phyloP scores from a whole-genome alignment of 176 grass and related monocot species.

The Elaeis guineensis region DNA sequence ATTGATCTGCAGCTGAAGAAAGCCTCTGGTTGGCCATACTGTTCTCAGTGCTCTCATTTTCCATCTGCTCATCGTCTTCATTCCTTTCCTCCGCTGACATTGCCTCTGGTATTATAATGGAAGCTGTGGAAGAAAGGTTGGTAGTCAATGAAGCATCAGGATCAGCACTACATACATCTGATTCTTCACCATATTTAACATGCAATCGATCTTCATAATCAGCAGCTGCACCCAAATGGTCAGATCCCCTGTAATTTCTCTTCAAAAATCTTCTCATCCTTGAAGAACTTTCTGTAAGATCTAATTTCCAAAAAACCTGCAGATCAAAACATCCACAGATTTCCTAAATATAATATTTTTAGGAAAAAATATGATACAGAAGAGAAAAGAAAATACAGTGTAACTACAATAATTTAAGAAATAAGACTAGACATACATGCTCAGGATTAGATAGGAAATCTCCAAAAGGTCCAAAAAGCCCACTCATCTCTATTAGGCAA shows the following conservation, averaged over 20 bases:
- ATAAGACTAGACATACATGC: conserved; percentile 44
- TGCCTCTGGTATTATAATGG: conserved; percentile 73
- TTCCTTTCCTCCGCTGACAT: conserved; percentile 77
- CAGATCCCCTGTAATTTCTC: conserved; percentile 80
- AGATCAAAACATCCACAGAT: conserved; percentile 1
- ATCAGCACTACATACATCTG: conserved; percentile 26
- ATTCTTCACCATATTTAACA: conserved; percentile 36
- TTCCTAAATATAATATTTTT: too few relatives aligned
- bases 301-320: conserved; percentile 91
- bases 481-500: conserved; percentile 69
- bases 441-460: conserved; percentile 53
- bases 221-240: conserved; percentile 94
- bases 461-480: conserved; percentile 84
- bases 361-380: background rate
- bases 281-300: conserved; percentile 89
- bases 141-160: conserved; percentile 38
- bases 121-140: conserved; percentile 58
- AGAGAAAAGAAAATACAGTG: background rate
- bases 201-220: conserved; percentile 78
- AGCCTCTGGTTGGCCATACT: conserved; percentile 48
- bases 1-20: conserved; percentile 42
- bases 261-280: conserved; percentile 99
- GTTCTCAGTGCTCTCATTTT: conserved; percentile 37
- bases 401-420: background rate
- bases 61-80: conserved; percentile 70